These are phyloP conservation scores for Typha latifolia DNA, from an alignment of 176 grass and related monocot species.

Conservation along the genomic window DNA sequence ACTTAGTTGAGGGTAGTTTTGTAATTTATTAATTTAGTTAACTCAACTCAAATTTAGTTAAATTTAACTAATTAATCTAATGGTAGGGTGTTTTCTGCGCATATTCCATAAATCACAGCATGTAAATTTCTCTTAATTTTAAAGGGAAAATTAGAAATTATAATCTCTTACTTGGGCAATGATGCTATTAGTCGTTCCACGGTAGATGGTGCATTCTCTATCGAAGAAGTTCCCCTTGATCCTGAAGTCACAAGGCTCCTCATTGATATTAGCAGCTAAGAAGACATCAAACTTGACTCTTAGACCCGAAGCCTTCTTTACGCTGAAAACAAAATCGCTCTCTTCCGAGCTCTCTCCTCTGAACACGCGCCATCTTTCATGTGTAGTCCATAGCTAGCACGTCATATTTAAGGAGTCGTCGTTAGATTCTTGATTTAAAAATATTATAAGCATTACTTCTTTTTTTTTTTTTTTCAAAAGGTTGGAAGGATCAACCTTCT, in stretches of 20 bases:
- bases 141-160: too few species aligned
- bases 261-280: slow-evolving; percentile 42
- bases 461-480: too few species aligned
- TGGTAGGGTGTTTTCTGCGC: too few species aligned
- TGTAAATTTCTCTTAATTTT: too few species aligned
- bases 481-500: slow-evolving; percentile 9
- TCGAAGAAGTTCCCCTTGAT: slow-evolving; percentile 54
- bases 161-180: slow-evolving; percentile 27
- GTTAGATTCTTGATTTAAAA: neutral
- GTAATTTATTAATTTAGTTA: too few species aligned
- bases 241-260: slow-evolving; percentile 45
- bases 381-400: slow-evolving; percentile 27
- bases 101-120: too few species aligned
- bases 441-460: too few species aligned
- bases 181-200: slow-evolving; percentile 36
- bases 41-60: too few species aligned
- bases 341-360: slow-evolving; percentile 43
- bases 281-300: slow-evolving; percentile 41
- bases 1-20: too few species aligned
- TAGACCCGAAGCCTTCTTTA: slow-evolving; percentile 42
- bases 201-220: slow-evolving; percentile 36
- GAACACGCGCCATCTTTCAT: slow-evolving; percentile 47
- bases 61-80: too few species aligned
- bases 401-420: too few species aligned
- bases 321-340: slow-evolving; percentile 41